Percentiles rank a stretch among this genome's conserved stretches.
Evolutionary conservation across 306 rosid species (phyloP).

Genomic region (Vigna trinervia): DNA sequence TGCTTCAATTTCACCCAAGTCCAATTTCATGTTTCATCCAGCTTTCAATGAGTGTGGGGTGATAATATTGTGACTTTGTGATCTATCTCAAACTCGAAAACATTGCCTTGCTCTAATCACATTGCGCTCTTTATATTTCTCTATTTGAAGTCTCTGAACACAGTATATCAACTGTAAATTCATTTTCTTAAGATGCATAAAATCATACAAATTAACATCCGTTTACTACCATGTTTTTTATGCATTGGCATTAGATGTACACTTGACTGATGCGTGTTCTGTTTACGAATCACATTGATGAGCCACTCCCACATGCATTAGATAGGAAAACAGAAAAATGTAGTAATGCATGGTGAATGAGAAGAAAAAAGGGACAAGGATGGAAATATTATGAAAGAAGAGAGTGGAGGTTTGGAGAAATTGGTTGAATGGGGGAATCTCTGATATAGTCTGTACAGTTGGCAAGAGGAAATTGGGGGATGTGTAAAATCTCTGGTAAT

Average conservation of each 20-base stretch:
- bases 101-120: background rate
- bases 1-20: background rate
- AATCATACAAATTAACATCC: slow-evolving; percentile 5
- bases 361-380: too few relatives aligned
- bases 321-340: background rate
- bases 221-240: slow-evolving; percentile 4
- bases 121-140: slow-evolving; percentile 13
- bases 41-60: too few relatives aligned
- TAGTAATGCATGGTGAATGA: too few relatives aligned
- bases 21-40: too few relatives aligned
- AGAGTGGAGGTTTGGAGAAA: too few relatives aligned
- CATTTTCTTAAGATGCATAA: slow-evolving; percentile 1
- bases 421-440: too few relatives aligned
- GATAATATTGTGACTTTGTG: too few relatives aligned
- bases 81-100: too few relatives aligned
- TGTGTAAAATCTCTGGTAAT: background rate
- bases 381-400: too few relatives aligned
- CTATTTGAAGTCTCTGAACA: background rate
- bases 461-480: background rate
- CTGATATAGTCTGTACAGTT: too few relatives aligned
- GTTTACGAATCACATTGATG: slow-evolving; percentile 16
- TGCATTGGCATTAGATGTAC: slow-evolving; percentile 24
- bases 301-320: background rate
- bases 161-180: background rate
- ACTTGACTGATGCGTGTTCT: slow-evolving; percentile 9